phyloP scores from a whole-genome alignment of 768 basidiomycete species.

The Mycena floridula region DNA sequence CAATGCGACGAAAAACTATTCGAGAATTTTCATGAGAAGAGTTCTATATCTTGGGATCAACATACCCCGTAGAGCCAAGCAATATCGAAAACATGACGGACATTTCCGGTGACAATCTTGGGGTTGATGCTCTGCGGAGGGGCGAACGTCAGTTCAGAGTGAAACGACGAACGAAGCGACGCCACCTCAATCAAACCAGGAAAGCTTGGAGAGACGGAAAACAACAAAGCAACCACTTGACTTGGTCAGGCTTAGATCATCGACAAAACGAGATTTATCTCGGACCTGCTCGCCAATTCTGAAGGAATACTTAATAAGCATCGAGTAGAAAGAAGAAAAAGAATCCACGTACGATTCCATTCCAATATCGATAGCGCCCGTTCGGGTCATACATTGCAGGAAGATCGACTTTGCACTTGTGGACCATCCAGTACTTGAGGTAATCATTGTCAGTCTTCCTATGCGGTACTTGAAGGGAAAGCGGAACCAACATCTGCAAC shows the following conservation, averaged over 20 bases:
- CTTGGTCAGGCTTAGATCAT: too few relatives aligned
- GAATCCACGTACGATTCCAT: slow-evolving; percentile 53
- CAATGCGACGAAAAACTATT: slow-evolving; percentile 33
- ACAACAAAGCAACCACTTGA: slow-evolving; percentile 57
- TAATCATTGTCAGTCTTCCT: neutral
- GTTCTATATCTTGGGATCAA: neutral
- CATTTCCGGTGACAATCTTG: slow-evolving; percentile 53
- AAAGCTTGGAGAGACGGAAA: slow-evolving; percentile 63
- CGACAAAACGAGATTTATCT: too few relatives aligned
- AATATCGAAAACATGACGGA: slow-evolving; percentile 55
- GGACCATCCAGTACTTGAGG: slow-evolving; percentile 71
- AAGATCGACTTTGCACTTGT: slow-evolving; percentile 66
- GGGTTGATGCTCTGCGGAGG: slow-evolving; percentile 70
- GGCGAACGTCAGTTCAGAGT: too few relatives aligned
- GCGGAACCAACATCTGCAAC: neutral
- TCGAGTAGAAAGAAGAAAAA: neutral
- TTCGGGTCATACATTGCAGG: slow-evolving; percentile 79
- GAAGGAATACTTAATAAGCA: too few relatives aligned
- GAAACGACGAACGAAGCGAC: too few relatives aligned
- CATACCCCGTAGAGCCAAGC: slow-evolving; percentile 74
- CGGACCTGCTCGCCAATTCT: slow-evolving; percentile 91
- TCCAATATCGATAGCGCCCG: slow-evolving; percentile 73
- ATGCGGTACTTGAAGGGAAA: neutral
- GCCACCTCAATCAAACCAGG: slow-evolving; percentile 82
- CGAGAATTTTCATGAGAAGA: neutral